Conservation (phyloP, 108 stramenopile genomes). For the Pseudonitzschia multistriata region DNA sequence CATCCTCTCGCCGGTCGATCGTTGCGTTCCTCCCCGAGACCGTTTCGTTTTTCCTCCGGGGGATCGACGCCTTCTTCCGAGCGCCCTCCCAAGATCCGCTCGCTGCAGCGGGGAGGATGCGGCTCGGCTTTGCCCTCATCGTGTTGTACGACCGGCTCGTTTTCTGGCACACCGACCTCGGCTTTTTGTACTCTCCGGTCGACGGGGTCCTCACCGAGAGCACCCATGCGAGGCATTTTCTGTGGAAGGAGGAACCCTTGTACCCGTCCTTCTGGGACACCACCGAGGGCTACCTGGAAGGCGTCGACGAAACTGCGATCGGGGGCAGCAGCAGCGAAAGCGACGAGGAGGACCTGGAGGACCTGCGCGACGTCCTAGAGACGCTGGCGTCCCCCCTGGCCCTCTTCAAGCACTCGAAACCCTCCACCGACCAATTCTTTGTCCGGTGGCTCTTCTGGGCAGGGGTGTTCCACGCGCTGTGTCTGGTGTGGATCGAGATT, state of each 20-base stretch:
- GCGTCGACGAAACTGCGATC: too few relatives aligned
- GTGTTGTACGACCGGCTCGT: background rate
- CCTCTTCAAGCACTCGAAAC: background rate
- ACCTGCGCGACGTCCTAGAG: background rate
- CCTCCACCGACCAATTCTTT: background rate
- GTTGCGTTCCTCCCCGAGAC: background rate
- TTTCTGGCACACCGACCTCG: background rate
- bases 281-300: too few relatives aligned
- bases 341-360: background rate
- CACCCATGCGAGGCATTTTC: background rate
- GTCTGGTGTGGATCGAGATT: too few relatives aligned
- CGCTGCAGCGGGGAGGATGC: background rate
- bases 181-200: background rate
- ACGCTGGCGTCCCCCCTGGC: background rate
- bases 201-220: background rate
- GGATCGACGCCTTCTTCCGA: background rate
- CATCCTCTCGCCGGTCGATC: too few relatives aligned
- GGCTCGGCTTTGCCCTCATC: background rate
- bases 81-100: background rate
- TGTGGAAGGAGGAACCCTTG: background rate
- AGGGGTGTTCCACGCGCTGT: background rate
- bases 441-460: background rate
- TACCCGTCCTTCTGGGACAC: background rate
- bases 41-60: background rate
- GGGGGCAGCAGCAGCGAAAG: too few relatives aligned